Base-by-base conservation (phyloP, 108 stramenopile genomes). In the Cyclotella sp. region DNA sequence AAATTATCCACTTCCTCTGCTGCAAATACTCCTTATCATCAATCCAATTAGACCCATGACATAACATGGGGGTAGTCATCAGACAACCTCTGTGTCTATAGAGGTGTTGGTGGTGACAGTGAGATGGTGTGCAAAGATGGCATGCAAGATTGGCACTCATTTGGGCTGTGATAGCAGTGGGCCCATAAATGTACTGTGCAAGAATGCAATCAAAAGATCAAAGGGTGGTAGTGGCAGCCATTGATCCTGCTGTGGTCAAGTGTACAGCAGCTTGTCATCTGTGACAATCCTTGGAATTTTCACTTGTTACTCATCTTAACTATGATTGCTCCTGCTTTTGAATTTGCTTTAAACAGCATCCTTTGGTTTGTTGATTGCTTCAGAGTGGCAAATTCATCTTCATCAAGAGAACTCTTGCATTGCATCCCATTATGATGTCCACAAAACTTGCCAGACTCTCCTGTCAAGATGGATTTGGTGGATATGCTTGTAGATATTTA, bases 51-150 rank as follows among this genome's bases (percentile, higher is more conserved):
- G 85, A 22, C 98, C 99, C 99, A 99, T 99, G 77, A 99, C 99
- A 76, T 99, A 98, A 80, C 99, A 99, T 85, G 99, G 98, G 0
- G 97, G 99, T n/a, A 99, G 87, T 98, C 99, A 99, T 9, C 92
- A 96, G 9, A 97, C 98, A 29, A 95, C 97, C n/a, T 92, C 83
- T 3, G 99, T 99, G 60, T 87, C 87, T n/a, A 76, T 59, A 9
- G 59, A 65, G 0, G 98, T 94, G 27, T 61, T 59, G 9, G 94
- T 93, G 55, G 97, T 97, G 75, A 90, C 88, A 65, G 82, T 65
- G 9, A 98, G 86, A 80, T 99, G 98, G 85, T 99, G 97, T 34
- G 92, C 84, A 34, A 99, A 83, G 58, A 94, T 94, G 24, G 79
- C 78, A 71, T 97, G 97, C 0, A 95, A 88, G 39, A 98, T 89